Percentiles rank a stretch among this genome's conserved stretches.
Conservation (phyloP, 169 alveolate species). For the Eimeria tenella region DNA sequence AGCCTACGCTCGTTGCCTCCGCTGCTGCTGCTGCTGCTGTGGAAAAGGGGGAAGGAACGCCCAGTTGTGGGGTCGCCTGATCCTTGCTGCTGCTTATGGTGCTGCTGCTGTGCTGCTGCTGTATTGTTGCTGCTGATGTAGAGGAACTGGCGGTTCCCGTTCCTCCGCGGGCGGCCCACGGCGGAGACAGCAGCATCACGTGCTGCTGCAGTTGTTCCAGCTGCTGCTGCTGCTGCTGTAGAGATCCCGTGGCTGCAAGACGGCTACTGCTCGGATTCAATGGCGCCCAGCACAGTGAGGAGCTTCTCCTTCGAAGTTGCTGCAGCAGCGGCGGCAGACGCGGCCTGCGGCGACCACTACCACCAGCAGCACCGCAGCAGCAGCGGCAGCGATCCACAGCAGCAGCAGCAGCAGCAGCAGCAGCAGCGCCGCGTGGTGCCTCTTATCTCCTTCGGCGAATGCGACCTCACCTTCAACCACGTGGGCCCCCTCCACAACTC, state of each 20-base stretch:
- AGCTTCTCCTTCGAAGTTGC: neutral
- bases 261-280: constrained; percentile 14
- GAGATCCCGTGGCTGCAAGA: neutral
- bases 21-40: constrained; percentile 35
- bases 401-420: constrained; percentile 23
- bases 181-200: neutral
- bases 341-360: neutral
- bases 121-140: neutral
- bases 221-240: neutral
- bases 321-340: neutral
- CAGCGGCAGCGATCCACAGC: neutral
- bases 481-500: constrained; percentile 50
- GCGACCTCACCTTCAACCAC: constrained; percentile 54
- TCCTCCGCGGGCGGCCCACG: neutral
- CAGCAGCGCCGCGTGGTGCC: neutral
- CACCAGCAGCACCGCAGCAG: constrained; percentile 7
- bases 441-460: constrained; percentile 27
- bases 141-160: neutral
- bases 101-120: neutral
- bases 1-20: neutral
- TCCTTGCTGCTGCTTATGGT: neutral
- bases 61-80: too few species aligned
- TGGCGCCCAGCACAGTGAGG: neutral
- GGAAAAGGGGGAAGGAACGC: too few species aligned
- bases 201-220: neutral